These are phyloP conservation scores for Penicillium sp. DNA, from an alignment of 2,329 filamentous ascomycete species.

Conservation along the genomic window DNA sequence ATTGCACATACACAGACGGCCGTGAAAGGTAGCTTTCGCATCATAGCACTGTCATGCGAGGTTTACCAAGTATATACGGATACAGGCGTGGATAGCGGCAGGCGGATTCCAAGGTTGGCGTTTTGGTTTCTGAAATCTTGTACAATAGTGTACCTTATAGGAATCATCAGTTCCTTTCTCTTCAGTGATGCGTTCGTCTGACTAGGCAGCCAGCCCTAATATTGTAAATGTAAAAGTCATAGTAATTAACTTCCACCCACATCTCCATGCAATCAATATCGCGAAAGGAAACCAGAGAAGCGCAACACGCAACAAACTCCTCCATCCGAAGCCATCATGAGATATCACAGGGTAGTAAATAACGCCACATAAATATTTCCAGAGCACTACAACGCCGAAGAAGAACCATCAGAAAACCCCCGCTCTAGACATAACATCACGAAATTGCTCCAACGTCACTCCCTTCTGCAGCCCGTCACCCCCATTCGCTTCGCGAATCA, in stretches of 20 bases:
- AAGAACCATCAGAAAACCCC: conserved; percentile 64
- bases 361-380: neutral
- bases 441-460: conserved; percentile 76
- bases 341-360: neutral
- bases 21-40: conserved; percentile 5
- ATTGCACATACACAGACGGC: neutral
- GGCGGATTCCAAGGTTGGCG: neutral
- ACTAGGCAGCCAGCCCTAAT: neutral
- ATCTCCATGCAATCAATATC: neutral
- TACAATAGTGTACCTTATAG: neutral
- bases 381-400: neutral
- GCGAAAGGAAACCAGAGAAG: neutral
- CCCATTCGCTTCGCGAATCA: conserved; percentile 92
- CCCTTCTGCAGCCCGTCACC: conserved; percentile 67
- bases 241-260: too few relatives aligned
- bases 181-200: neutral
- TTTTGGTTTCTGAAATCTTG: conserved; percentile 1
- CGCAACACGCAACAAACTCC: neutral
- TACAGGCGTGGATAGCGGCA: neutral
- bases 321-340: neutral
- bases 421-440: conserved; percentile 77
- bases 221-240: neutral
- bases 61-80: neutral
- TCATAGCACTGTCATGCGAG: neutral
- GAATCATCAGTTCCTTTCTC: too few relatives aligned